These are phyloP conservation scores for Syncephalastrum sp. DNA, from an alignment of 371 early-diverging fungal species.

Conservation along the genomic window DNA sequence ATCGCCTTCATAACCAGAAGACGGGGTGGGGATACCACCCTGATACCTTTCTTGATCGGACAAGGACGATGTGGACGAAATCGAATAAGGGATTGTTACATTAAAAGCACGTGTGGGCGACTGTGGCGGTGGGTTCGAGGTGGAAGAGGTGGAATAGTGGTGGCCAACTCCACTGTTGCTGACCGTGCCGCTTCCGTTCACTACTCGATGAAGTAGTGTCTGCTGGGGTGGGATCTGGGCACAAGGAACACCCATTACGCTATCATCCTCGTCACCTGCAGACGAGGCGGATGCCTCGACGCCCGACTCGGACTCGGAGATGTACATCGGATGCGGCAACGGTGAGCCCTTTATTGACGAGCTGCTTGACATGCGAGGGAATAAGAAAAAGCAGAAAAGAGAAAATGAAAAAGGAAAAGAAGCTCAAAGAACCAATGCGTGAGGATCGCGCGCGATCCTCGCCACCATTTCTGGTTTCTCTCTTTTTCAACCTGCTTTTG, in stretches of 20 bases:
- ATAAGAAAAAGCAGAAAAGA: neutral
- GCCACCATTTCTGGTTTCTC: neutral
- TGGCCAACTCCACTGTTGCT: too few species aligned
- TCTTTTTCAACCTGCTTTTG: neutral
- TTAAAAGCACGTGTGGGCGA: too few species aligned
- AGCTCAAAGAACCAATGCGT: neutral
- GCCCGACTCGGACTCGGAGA: constrained; percentile 20
- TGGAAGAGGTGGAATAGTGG: too few species aligned
- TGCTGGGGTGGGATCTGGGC: too few species aligned
- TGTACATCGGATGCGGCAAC: neutral
- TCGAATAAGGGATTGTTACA: too few species aligned
- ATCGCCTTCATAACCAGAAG: constrained; percentile 21
- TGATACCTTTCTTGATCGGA: neutral
- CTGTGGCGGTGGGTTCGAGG: too few species aligned
- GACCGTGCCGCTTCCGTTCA: too few species aligned
- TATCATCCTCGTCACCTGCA: constrained; percentile 12
- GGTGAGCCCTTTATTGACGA: neutral
- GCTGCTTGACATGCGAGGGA: neutral
- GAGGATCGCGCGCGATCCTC: neutral
- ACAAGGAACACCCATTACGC: neutral
- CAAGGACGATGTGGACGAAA: too few species aligned
- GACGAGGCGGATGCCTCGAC: constrained; percentile 18
- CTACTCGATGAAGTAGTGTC: too few species aligned
- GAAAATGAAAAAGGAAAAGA: constrained; percentile 1
- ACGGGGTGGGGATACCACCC: constrained; percentile 17